Conservation (phyloP, 2,329 filamentous ascomycete genomes). For the Grosmannia serpens region DNA sequence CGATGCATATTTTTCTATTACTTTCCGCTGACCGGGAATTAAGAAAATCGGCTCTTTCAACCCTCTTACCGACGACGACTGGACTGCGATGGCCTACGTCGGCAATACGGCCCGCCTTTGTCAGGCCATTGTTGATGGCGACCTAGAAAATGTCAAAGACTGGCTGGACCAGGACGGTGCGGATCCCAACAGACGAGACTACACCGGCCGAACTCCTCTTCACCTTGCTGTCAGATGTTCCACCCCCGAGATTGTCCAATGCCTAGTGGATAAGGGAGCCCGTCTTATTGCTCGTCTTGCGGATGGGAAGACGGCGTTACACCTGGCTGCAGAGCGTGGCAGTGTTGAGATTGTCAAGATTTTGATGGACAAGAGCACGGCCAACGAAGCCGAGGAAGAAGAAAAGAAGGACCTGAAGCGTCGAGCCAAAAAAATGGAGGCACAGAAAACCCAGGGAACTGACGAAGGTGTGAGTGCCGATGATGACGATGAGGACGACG, state of each 20-base stretch:
- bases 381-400: slow-evolving; percentile 59
- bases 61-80: slow-evolving; percentile 69
- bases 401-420: slow-evolving; percentile 25
- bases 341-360: slow-evolving; percentile 56
- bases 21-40: not conserved
- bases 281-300: slow-evolving; percentile 63
- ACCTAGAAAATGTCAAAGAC: slow-evolving; percentile 57
- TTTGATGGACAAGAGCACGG: slow-evolving; percentile 60
- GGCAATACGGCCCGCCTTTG: slow-evolving; percentile 68
- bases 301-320: slow-evolving; percentile 73
- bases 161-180: slow-evolving; percentile 58
- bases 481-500: too few relatives aligned
- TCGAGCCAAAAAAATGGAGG: too few relatives aligned
- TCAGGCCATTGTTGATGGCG: slow-evolving; percentile 66
- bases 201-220: slow-evolving; percentile 67
- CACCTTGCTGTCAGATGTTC: slow-evolving; percentile 64
- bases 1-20: not conserved
- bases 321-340: slow-evolving; percentile 65
- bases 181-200: slow-evolving; percentile 63
- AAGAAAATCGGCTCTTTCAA: slow-evolving; percentile 56
- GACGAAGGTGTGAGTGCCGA: too few relatives aligned
- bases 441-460: too few relatives aligned
- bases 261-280: slow-evolving; percentile 59
- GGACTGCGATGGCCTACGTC: slow-evolving; percentile 86
- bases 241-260: slow-evolving; percentile 57